Conservation (phyloP, 1,284 basidiomycete genomes). For the Tilletia indica region DNA sequence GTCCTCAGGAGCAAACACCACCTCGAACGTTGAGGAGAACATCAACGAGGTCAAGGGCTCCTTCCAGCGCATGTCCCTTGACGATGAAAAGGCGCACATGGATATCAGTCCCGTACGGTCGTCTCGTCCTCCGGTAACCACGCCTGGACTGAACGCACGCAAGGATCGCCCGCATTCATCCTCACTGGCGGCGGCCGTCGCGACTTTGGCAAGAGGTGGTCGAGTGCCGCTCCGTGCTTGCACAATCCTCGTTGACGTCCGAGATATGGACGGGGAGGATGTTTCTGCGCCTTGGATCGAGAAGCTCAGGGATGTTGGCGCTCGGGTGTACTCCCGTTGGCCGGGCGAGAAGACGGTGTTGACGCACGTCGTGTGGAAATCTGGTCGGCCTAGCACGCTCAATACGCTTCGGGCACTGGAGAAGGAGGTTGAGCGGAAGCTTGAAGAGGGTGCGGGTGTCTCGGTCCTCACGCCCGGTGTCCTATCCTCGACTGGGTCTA, state of each 20-base stretch:
- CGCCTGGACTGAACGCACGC: neutral
- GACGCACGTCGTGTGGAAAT: conserved; percentile 49
- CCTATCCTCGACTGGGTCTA: neutral
- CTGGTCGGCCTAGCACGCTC: conserved; percentile 41
- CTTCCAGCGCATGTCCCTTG: conserved; percentile 11
- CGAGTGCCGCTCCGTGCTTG: conserved; percentile 36
- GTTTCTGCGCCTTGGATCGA: conserved; percentile 40
- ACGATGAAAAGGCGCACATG: neutral
- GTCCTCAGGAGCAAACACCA: neutral
- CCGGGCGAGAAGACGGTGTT: conserved; percentile 22
- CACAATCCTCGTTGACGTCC: conserved; percentile 44
- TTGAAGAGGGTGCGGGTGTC: neutral
- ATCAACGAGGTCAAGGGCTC: conserved; percentile 7
- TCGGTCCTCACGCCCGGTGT: neutral
- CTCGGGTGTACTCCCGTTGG: conserved; percentile 37
- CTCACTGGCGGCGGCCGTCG: conserved; percentile 9
- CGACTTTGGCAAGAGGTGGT: neutral
- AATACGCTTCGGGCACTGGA: conserved; percentile 32
- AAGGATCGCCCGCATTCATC: neutral
- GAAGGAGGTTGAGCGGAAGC: conserved; percentile 28
- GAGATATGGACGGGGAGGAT: conserved; percentile 47
- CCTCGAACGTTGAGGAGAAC: neutral
- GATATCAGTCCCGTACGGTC: neutral
- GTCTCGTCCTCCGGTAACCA: neutral
- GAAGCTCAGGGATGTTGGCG: conserved; percentile 40